Conservation (phyloP, 495 filamentous ascomycete species). For the Penicillium malachiteum region DNA sequence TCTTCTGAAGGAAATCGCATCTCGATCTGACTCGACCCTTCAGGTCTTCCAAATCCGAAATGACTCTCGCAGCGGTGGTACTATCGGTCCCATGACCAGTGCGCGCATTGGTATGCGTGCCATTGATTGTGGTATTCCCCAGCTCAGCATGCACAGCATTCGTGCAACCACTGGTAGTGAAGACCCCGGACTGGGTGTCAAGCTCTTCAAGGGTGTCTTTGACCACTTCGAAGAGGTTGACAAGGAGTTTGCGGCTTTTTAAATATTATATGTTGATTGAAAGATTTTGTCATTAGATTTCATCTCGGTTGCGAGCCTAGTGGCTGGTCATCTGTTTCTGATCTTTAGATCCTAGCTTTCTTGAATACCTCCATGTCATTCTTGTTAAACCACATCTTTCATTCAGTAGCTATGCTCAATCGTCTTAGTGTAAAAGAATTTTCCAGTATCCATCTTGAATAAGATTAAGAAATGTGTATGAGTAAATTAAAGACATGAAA, state of each 20-base stretch:
- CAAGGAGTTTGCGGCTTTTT: constrained; percentile 67
- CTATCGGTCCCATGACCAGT: constrained; percentile 91
- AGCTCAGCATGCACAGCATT: constrained; percentile 93
- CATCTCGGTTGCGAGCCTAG: constrained; percentile 1
- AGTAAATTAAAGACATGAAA: neutral
- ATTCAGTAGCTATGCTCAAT: neutral
- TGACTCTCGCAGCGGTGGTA: constrained; percentile 82
- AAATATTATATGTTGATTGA: neutral
- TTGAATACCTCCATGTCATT: neutral
- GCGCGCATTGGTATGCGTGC: constrained; percentile 77
- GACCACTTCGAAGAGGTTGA: constrained; percentile 88
- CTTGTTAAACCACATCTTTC: neutral
- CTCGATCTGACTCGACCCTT: constrained; percentile 63
- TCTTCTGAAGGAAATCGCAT: constrained; percentile 71
- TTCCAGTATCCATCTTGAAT: no score
- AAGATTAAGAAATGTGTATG: neutral
- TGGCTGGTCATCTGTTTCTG: constrained; percentile 4
- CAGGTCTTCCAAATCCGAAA: constrained; percentile 97
- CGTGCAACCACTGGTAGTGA: constrained; percentile 83
- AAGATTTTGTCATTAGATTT: constrained; percentile 5
- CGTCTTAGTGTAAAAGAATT: neutral
- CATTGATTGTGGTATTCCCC: constrained; percentile 87
- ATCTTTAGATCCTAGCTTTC: neutral
- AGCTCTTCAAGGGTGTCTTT: constrained; percentile 87
- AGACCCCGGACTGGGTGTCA: constrained; percentile 86